Base-by-base conservation (phyloP, 2,329 filamentous ascomycete genomes). In the Cordyceps fumosorosea region DNA sequence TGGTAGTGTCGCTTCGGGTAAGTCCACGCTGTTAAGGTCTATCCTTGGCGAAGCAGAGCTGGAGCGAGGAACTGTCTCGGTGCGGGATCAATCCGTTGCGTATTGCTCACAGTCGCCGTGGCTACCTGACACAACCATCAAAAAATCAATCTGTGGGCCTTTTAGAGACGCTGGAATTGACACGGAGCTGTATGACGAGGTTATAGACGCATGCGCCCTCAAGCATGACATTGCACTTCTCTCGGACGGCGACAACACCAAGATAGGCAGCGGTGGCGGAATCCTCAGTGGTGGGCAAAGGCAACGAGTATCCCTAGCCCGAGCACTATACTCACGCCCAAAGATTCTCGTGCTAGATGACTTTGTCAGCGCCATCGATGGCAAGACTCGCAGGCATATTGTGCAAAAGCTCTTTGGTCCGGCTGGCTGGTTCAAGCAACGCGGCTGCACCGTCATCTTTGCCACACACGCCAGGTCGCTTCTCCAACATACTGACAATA, bases 201-300 rank as follows among this genome's bases (percentile, higher is more conserved):
- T 76, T 3, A 14, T 75, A 0, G 56, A 69, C 0, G 69, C 56
- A 1, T 70, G 67, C 8, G 66, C 65, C 0, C 42, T 72, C 11
- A 56, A 61, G 0, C 47, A 66, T 10, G 74, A 76, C 44, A 62
- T 74, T 2, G n/a, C 45, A 0, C 65, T 66, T 5, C 67, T 76
- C 2, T 67, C 72, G 0, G 57, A 69, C 0, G 73, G 75, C 12
- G 75, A 77, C 50, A 65, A 67, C 1, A 74, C 73, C 0, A 64
- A 64, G 0, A 69, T 75, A 16, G 75, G 75, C 2, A 74, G 68
- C 14, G 72, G 71, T 44, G 75, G 76, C 0, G 72, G 75, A 14
- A 69, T 69, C 0, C 65, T 78, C 6, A 77, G 74, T 5, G 76
- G 76, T 24, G 76, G 75, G 0, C 74, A 77, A 62, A 73, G 69